A percentile compares a stretch with the other conserved stretches of the same genome.
These are phyloP conservation scores for Lactarius indigo DNA, from an alignment of 768 basidiomycete species.

Conservation along the genomic window DNA sequence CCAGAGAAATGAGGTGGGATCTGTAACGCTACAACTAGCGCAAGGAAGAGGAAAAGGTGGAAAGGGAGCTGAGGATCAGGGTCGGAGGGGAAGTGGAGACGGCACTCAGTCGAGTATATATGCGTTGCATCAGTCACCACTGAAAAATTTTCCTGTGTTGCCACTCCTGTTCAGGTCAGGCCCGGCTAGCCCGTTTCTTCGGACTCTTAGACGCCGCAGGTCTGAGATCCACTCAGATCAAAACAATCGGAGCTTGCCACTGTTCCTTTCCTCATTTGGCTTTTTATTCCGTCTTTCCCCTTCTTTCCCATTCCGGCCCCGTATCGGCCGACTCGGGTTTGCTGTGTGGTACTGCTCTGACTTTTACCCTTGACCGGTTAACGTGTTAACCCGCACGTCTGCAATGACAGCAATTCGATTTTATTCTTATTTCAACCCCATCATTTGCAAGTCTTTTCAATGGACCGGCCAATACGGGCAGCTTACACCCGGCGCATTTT, in stretches of 20 bases:
- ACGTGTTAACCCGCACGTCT: too few species aligned
- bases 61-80: constrained; percentile 12
- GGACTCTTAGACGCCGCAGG: neutral
- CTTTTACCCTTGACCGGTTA: too few species aligned
- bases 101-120: constrained; percentile 1
- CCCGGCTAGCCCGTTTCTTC: constrained; percentile 1
- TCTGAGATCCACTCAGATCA: constrained; percentile 8
- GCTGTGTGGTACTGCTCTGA: neutral
- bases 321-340: neutral
- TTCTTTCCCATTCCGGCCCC: neutral
- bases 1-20: neutral
- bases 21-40: neutral
- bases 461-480: neutral
- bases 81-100: constrained; percentile 16
- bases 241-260: constrained; percentile 17
- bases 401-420: too few species aligned
- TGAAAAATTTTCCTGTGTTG: neutral
- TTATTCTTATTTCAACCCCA: neutral
- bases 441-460: neutral
- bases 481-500: neutral
- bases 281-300: neutral
- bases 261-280: neutral
- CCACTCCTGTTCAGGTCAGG: neutral
- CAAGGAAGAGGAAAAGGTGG: neutral
- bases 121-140: constrained; percentile 2